Percentiles rank a stretch among this genome's conserved stretches.
Evolutionary conservation across 352 stramenopile species (phyloP).

Genomic region (Pythium folliculosum): DNA sequence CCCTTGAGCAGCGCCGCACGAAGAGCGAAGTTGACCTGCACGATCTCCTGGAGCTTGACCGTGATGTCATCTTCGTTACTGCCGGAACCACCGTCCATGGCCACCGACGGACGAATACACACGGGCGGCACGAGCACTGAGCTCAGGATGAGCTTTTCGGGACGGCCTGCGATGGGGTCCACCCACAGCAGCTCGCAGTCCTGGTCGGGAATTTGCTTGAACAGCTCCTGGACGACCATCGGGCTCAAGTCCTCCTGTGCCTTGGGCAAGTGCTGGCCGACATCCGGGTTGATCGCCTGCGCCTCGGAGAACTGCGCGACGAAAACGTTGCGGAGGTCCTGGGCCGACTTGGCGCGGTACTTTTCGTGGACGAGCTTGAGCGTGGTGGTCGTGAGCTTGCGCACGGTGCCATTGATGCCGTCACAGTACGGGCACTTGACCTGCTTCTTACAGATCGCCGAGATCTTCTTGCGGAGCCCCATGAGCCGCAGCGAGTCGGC

Average conservation of each 20-base stretch:
- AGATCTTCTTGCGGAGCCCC: slow-evolving; percentile 93
- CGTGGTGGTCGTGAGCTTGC: slow-evolving; percentile 96
- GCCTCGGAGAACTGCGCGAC: slow-evolving; percentile 82
- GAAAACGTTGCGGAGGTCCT: slow-evolving; percentile 86
- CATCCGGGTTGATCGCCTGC: slow-evolving; percentile 80
- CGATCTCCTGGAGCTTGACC: slow-evolving; percentile 99
- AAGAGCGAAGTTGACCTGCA: slow-evolving; percentile 98
- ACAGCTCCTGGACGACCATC: slow-evolving; percentile 92
- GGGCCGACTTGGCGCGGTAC: slow-evolving; percentile 89
- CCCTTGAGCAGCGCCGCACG: slow-evolving; percentile 94
- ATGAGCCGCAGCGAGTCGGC: slow-evolving; percentile 80
- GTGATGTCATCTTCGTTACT: slow-evolving; percentile 99
- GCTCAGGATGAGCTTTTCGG: slow-evolving; percentile 98
- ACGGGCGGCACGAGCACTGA: slow-evolving; percentile 98
- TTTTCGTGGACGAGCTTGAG: slow-evolving; percentile 99
- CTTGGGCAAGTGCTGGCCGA: slow-evolving; percentile 84
- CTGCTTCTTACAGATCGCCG: slow-evolving; percentile 97
- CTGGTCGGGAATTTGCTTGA: slow-evolving; percentile 96
- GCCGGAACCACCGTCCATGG: slow-evolving; percentile 95
- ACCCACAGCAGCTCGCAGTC: slow-evolving; percentile 98
- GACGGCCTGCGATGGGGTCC: slow-evolving; percentile 91
- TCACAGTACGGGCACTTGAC: slow-evolving; percentile 95
- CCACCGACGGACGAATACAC: slow-evolving; percentile 98
- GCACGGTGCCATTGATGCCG: slow-evolving; percentile 96
- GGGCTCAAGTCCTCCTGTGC: slow-evolving; percentile 91